These are phyloP conservation scores for Ustilago bromivora DNA, from an alignment of 1,284 basidiomycete species.

Conservation along the genomic window DNA sequence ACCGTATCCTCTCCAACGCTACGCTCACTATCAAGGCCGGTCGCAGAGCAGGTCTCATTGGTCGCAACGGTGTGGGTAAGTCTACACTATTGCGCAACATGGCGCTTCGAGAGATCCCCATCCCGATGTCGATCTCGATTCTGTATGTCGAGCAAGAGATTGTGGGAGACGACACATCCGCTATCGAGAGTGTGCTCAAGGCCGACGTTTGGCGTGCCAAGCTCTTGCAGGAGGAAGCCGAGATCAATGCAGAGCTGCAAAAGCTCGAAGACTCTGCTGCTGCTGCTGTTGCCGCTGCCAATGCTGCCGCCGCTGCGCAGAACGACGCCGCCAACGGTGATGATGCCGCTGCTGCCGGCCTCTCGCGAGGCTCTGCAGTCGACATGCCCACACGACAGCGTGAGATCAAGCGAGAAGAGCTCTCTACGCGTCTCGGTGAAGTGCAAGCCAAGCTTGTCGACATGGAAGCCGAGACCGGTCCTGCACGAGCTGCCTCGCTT, in stretches of 20 bases:
- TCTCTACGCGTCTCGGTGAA: slow-evolving; percentile 85
- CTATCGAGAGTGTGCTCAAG: slow-evolving; percentile 92
- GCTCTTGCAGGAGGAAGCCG: slow-evolving; percentile 61
- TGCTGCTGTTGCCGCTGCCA: slow-evolving; percentile 51
- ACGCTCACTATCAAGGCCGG: slow-evolving; percentile 48
- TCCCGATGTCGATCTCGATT: slow-evolving; percentile 85
- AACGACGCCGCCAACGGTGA: slow-evolving; percentile 26
- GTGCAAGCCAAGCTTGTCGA: slow-evolving; percentile 91
- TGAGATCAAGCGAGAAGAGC: slow-evolving; percentile 77
- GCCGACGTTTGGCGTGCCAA: slow-evolving; percentile 69
- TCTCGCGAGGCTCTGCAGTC: slow-evolving; percentile 58
- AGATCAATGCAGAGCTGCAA: slow-evolving; percentile 61
- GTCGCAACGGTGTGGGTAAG: slow-evolving; percentile 89
- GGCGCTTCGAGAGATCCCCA: slow-evolving; percentile 90
- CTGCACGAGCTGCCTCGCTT: slow-evolving; percentile 88
- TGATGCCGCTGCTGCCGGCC: slow-evolving; percentile 36
- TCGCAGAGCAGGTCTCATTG: slow-evolving; percentile 73
- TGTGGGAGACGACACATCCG: slow-evolving; percentile 87
- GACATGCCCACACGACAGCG: slow-evolving; percentile 68
- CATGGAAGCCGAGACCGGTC: slow-evolving; percentile 98
- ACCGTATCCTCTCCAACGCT: slow-evolving; percentile 84
- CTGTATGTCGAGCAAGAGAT: slow-evolving; percentile 96
- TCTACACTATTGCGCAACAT: slow-evolving; percentile 94
- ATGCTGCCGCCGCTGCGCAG: slow-evolving; percentile 42
- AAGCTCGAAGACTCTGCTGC: slow-evolving; percentile 59